Evolutionary conservation across 352 stramenopile species (phyloP).

Genomic region (Phytophthora pinifolia): DNA sequence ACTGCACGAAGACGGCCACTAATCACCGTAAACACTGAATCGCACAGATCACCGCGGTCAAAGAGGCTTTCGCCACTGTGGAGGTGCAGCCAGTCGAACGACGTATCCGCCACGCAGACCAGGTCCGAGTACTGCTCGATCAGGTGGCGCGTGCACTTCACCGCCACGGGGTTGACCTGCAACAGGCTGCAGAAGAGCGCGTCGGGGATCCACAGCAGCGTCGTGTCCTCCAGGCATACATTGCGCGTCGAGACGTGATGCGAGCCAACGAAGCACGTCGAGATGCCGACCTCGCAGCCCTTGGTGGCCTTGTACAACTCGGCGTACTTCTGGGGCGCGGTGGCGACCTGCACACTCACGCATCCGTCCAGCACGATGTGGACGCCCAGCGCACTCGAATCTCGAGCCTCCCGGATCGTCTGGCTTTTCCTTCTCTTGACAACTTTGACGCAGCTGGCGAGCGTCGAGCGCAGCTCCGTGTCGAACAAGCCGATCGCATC

Average conservation of each 20-base stretch:
- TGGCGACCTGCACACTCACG: slow-evolving; percentile 55
- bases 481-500: slow-evolving; percentile 55
- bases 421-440: slow-evolving; percentile 32
- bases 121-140: slow-evolving; percentile 72
- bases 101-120: slow-evolving; percentile 72
- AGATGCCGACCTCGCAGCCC: slow-evolving; percentile 71
- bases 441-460: slow-evolving; percentile 36
- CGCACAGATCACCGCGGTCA: slow-evolving; percentile 69
- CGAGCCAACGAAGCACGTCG: slow-evolving; percentile 62
- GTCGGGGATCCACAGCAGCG: slow-evolving; percentile 57
- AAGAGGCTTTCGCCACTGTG: slow-evolving; percentile 83
- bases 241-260: slow-evolving; percentile 41
- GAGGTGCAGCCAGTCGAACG: slow-evolving; percentile 84
- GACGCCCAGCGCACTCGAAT: slow-evolving; percentile 36
- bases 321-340: slow-evolving; percentile 35
- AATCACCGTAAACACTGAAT: slow-evolving; percentile 83
- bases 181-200: slow-evolving; percentile 59
- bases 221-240: slow-evolving; percentile 49
- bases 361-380: slow-evolving; percentile 64
- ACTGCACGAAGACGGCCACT: slow-evolving; percentile 76
- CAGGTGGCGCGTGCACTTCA: slow-evolving; percentile 59
- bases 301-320: slow-evolving; percentile 53
- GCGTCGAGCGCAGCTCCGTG: slow-evolving; percentile 29
- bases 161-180: slow-evolving; percentile 49
- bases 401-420: slow-evolving; percentile 25